These are phyloP conservation scores for Gryganskiella cystojenkinii DNA, from an alignment of 192 early-diverging fungal species.

Conservation along the genomic window DNA sequence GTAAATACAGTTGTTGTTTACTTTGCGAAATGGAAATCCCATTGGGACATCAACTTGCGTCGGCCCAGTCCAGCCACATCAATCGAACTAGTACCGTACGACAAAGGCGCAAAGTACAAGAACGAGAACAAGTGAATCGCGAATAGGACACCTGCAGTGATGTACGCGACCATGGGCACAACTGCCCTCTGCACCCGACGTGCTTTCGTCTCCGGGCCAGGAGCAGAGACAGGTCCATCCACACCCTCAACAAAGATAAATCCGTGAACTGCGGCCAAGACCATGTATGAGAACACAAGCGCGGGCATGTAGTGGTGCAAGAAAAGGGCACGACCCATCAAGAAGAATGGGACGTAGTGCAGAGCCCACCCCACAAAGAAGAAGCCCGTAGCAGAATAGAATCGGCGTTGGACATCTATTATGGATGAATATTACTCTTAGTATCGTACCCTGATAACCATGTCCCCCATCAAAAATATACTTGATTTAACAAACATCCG, in stretches of 20 bases:
- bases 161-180: slow-evolving; percentile 42
- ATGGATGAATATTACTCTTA: too few relatives aligned
- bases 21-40: slow-evolving; percentile 87
- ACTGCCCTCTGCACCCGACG: slow-evolving; percentile 54
- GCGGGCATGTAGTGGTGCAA: slow-evolving; percentile 96
- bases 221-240: slow-evolving; percentile 56
- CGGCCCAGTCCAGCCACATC: slow-evolving; percentile 65
- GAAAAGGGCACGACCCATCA: slow-evolving; percentile 93
- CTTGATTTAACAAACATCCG: neutral
- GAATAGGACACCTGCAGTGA: slow-evolving; percentile 55
- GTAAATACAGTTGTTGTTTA: too few relatives aligned
- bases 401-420: slow-evolving; percentile 67
- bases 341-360: slow-evolving; percentile 93
- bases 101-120: slow-evolving; percentile 84
- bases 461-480: slow-evolving; percentile 39
- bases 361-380: slow-evolving; percentile 85
- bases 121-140: slow-evolving; percentile 69
- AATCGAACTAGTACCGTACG: slow-evolving; percentile 83
- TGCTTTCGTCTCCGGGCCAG: slow-evolving; percentile 41
- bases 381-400: slow-evolving; percentile 78
- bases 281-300: slow-evolving; percentile 83
- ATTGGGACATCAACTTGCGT: slow-evolving; percentile 79
- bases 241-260: slow-evolving; percentile 76
- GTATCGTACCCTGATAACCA: too few relatives aligned
- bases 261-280: slow-evolving; percentile 79